A percentile compares a stretch with the other conserved stretches of the same genome.
These are phyloP conservation scores for Gloeostereum incarnatum DNA, from an alignment of 768 basidiomycete genomes.

Conservation along the genomic window DNA sequence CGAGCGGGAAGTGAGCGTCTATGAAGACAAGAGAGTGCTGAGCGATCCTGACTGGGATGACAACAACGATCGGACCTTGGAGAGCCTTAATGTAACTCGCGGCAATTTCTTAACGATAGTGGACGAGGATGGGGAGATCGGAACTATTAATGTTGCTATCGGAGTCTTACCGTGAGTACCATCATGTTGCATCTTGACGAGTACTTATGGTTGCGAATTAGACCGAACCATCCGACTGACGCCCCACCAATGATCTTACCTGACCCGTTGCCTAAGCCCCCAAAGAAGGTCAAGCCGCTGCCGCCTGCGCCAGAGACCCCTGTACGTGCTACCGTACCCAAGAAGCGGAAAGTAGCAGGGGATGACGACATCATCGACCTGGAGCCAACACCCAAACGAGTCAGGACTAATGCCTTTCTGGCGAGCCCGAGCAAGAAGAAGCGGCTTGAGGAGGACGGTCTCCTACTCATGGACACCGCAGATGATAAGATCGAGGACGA, in stretches of 20 bases:
- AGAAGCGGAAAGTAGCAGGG: slow-evolving; percentile 45
- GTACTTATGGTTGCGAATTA: slow-evolving; percentile 16
- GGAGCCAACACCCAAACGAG: slow-evolving; percentile 20
- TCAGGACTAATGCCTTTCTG: slow-evolving; percentile 10
- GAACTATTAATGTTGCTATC: slow-evolving; percentile 64
- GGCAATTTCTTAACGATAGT: slow-evolving; percentile 86
- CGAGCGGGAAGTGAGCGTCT: slow-evolving; percentile 64
- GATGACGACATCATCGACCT: slow-evolving; percentile 46
- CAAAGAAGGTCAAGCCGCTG: slow-evolving; percentile 27
- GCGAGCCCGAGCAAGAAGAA: slow-evolving; percentile 56
- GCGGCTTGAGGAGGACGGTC: slow-evolving; percentile 64
- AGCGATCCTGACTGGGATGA: slow-evolving; percentile 94
- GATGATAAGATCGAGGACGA: slow-evolving; percentile 46
- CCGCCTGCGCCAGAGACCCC: slow-evolving; percentile 34
- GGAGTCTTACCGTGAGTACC: slow-evolving; percentile 60
- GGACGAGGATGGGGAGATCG: slow-evolving; percentile 77
- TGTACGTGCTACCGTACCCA: too few species aligned
- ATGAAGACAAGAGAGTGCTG: slow-evolving; percentile 79
- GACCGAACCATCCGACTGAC: slow-evolving; percentile 46
- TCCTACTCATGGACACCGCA: slow-evolving; percentile 54
- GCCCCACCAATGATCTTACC: slow-evolving; percentile 55
- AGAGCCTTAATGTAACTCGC: slow-evolving; percentile 66
- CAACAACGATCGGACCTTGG: slow-evolving; percentile 72
- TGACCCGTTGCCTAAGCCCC: slow-evolving; percentile 49
- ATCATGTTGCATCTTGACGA: slow-evolving; percentile 5